Evolutionary conservation across 1,284 basidiomycete species (phyloP).

Genomic region (Malassezia yamatoensis): DNA sequence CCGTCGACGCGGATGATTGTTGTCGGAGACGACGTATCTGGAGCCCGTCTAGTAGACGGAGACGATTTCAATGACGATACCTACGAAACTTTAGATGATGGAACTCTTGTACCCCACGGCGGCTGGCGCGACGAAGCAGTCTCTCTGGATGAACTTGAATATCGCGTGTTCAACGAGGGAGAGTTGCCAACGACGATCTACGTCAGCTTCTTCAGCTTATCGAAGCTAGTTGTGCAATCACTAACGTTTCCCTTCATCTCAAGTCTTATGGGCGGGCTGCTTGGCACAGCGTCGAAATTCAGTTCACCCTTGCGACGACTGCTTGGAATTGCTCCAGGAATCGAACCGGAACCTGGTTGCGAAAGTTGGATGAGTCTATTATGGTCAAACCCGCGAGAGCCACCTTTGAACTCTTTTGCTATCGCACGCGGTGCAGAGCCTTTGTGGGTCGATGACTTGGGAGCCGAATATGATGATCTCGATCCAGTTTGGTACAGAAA

Average conservation of each 20-base stretch:
- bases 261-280: constrained; percentile 27
- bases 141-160: constrained; percentile 10
- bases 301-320: constrained; percentile 17
- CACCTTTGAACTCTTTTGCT: not conserved
- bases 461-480: constrained; percentile 24
- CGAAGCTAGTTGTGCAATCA: constrained; percentile 27
- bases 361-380: constrained; percentile 4
- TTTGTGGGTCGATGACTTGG: not conserved
- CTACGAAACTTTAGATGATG: constrained; percentile 18
- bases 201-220: constrained; percentile 25
- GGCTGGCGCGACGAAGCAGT: not conserved
- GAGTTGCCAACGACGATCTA: constrained; percentile 25
- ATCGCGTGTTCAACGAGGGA: constrained; percentile 13
- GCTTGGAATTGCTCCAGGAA: constrained; percentile 21
- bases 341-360: not conserved
- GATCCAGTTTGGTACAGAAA: constrained; percentile 43
- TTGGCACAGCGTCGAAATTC: constrained; percentile 19
- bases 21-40: constrained; percentile 9
- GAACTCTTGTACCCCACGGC: constrained; percentile 2
- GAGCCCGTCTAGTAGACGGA: constrained; percentile 24
- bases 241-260: constrained; percentile 33
- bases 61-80: constrained; percentile 7
- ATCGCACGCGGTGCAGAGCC: not conserved
- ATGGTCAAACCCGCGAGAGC: not conserved
- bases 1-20: not conserved